These are phyloP conservation scores for Abelmoschus esculentus DNA, from an alignment of 345 rosid species.

Conservation along the genomic window DNA sequence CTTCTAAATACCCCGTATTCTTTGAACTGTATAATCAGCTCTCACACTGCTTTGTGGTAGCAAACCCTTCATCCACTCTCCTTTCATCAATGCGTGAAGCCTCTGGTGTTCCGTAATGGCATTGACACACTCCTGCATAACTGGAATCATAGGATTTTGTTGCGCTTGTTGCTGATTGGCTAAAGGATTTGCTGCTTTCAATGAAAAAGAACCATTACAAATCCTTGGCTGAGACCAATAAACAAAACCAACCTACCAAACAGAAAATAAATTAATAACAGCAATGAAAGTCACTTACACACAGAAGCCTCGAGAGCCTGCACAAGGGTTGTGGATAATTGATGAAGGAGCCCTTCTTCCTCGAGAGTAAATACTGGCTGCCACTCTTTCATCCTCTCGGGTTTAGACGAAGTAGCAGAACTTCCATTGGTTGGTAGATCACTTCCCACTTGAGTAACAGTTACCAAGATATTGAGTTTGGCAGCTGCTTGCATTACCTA, in stretches of 20 bases:
- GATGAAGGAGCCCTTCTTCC: slow-evolving; percentile 81
- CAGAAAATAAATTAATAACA: neutral
- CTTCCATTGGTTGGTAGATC: slow-evolving; percentile 38
- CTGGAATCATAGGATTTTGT: slow-evolving; percentile 40
- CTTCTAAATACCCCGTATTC: slow-evolving; percentile 33
- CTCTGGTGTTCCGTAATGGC: slow-evolving; percentile 88
- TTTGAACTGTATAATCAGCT: slow-evolving; percentile 65
- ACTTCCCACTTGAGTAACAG: slow-evolving; percentile 72
- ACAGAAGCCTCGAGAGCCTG: slow-evolving; percentile 60
- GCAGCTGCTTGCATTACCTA: slow-evolving; percentile 86
- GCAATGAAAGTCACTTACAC: slow-evolving; percentile 37
- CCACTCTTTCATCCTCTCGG: slow-evolving; percentile 69
- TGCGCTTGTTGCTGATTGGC: slow-evolving; percentile 41
- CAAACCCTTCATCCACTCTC: slow-evolving; percentile 86
- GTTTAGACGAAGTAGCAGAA: slow-evolving; percentile 38
- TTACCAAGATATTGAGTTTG: slow-evolving; percentile 58
- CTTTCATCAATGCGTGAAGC: slow-evolving; percentile 82
- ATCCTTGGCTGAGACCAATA: slow-evolving; percentile 11
- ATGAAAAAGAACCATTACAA: neutral
- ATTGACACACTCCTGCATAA: slow-evolving; percentile 56
- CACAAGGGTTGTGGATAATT: slow-evolving; percentile 65
- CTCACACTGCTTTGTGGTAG: slow-evolving; percentile 71
- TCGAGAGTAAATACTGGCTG: slow-evolving; percentile 64
- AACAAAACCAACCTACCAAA: slow-evolving; percentile 6
- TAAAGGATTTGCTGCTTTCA: slow-evolving; percentile 46